Percentiles rank a stretch among this genome's conserved stretches.
These are phyloP conservation scores for Daldinia eschscholtzii DNA, from an alignment of 2,329 filamentous ascomycete species.

Conservation along the genomic window DNA sequence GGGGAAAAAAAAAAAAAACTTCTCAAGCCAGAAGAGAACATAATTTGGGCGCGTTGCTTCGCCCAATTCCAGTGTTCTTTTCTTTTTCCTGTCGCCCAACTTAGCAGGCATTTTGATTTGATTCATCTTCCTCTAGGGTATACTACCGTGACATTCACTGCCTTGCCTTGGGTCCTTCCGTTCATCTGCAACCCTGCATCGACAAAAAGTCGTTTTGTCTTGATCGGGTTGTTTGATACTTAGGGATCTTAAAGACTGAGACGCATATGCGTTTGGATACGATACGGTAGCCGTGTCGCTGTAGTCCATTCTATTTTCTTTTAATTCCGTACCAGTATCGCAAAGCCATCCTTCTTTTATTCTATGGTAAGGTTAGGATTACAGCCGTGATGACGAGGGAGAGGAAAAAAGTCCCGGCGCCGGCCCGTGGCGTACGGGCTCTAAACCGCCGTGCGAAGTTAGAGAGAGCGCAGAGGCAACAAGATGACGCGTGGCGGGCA, in stretches of 20 bases:
- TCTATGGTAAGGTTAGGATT: conserved; percentile 53
- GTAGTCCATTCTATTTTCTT: conserved; percentile 37
- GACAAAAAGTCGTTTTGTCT: conserved; percentile 31
- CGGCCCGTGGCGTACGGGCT: conserved; percentile 46
- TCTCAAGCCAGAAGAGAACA: conserved; percentile 15
- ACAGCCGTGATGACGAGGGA: conserved; percentile 51
- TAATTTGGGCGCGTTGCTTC: conserved; percentile 28
- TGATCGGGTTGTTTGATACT: conserved; percentile 34
- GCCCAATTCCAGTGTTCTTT: conserved; percentile 33
- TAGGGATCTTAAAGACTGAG: conserved; percentile 42
- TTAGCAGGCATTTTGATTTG: conserved; percentile 32
- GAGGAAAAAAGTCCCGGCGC: conserved; percentile 51
- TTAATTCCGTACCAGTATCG: conserved; percentile 38
- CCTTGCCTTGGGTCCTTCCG: conserved; percentile 24
- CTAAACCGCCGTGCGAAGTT: conserved; percentile 49
- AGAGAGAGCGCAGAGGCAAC: conserved; percentile 45
- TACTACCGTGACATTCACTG: conserved; percentile 29
- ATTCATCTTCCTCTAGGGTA: conserved; percentile 22
- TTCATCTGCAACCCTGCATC: conserved; percentile 23
- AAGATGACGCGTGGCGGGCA: conserved; percentile 48
- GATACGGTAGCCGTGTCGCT: conserved; percentile 48
- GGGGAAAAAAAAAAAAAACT: not conserved
- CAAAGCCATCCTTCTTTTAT: conserved; percentile 35
- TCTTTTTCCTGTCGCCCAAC: conserved; percentile 24
- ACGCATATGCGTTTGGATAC: conserved; percentile 45